Conservation (phyloP, 768 basidiomycete genomes). For the Myochromella boudieri region DNA sequence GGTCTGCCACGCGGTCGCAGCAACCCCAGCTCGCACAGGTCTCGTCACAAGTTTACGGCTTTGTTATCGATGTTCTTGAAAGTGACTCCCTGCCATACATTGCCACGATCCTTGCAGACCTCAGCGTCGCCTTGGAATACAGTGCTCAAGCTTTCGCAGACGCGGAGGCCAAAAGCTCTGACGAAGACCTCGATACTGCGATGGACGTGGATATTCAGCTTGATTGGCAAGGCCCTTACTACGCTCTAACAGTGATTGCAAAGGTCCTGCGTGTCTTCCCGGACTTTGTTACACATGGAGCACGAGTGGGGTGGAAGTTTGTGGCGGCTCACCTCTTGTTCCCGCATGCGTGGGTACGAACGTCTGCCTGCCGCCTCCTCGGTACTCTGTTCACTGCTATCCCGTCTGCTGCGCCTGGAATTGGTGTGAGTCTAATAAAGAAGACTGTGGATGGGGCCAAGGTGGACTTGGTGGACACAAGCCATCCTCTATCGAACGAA, state of each 20-base stretch:
- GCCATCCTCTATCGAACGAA: slow-evolving; percentile 50
- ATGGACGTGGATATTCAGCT: slow-evolving; percentile 51
- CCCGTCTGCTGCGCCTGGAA: slow-evolving; percentile 38
- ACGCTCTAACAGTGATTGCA: slow-evolving; percentile 63
- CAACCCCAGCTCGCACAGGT: slow-evolving; percentile 67
- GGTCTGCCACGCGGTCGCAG: slow-evolving; percentile 68
- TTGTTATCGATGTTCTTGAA: slow-evolving; percentile 71
- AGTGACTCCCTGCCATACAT: slow-evolving; percentile 45
- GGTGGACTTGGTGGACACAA: too few species aligned
- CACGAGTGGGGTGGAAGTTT: slow-evolving; percentile 58
- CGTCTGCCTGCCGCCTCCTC: slow-evolving; percentile 72
- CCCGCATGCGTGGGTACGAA: slow-evolving; percentile 94
- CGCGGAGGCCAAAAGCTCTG: slow-evolving; percentile 42
- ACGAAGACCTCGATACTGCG: too few species aligned
- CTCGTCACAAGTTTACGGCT: slow-evolving; percentile 79
- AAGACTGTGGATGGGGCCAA: too few species aligned
- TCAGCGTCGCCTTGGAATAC: slow-evolving; percentile 46
- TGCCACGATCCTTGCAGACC: slow-evolving; percentile 52
- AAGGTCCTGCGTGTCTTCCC: slow-evolving; percentile 65
- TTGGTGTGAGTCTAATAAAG: too few species aligned
- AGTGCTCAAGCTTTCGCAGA: slow-evolving; percentile 40
- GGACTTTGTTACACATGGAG: slow-evolving; percentile 41
- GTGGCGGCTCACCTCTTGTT: slow-evolving; percentile 72
- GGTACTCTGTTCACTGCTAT: slow-evolving; percentile 65
- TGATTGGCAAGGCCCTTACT: slow-evolving; percentile 84